These are phyloP conservation scores for Zasmidium cellare DNA, from an alignment of 2,329 filamentous ascomycete genomes.

Conservation along the genomic window DNA sequence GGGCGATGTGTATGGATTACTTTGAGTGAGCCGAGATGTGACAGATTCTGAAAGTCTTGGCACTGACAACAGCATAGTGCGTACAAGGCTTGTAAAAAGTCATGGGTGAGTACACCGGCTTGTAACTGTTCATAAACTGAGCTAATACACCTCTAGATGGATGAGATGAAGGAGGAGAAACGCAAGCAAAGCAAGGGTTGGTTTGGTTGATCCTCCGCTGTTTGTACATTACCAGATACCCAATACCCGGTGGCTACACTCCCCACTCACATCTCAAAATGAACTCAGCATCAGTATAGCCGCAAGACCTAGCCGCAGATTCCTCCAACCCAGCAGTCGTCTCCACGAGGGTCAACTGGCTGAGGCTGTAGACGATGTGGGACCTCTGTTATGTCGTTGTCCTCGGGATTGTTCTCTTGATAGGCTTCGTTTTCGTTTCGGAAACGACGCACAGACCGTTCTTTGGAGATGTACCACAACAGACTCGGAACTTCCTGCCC, in stretches of 20 bases:
- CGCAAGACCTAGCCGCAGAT: too few relatives aligned
- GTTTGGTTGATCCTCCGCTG: slow-evolving; percentile 21
- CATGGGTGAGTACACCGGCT: slow-evolving; percentile 69
- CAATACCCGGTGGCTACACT: too few relatives aligned
- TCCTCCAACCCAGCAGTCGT: not conserved
- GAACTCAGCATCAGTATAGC: too few relatives aligned
- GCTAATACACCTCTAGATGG: slow-evolving; percentile 35
- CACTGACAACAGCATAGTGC: slow-evolving; percentile 57
- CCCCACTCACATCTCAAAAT: too few relatives aligned
- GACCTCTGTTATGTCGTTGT: too few relatives aligned
- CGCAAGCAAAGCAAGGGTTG: slow-evolving; percentile 36
- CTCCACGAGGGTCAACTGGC: not conserved
- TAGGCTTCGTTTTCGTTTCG: too few relatives aligned
- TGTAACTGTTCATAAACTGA: not conserved
- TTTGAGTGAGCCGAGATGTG: slow-evolving; percentile 70
- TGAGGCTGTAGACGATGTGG: too few relatives aligned
- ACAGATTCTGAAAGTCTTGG: not conserved
- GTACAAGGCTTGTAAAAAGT: slow-evolving; percentile 91
- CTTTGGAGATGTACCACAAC: too few relatives aligned
- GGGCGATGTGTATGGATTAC: slow-evolving; percentile 88
- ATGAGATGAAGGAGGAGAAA: slow-evolving; percentile 50
- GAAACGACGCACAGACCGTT: too few relatives aligned
- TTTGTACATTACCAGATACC: not conserved
- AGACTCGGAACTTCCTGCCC: too few relatives aligned
- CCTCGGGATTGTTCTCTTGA: too few relatives aligned